Base-by-base conservation (phyloP, 768 basidiomycete species). In the Suillus subalutaceus region DNA sequence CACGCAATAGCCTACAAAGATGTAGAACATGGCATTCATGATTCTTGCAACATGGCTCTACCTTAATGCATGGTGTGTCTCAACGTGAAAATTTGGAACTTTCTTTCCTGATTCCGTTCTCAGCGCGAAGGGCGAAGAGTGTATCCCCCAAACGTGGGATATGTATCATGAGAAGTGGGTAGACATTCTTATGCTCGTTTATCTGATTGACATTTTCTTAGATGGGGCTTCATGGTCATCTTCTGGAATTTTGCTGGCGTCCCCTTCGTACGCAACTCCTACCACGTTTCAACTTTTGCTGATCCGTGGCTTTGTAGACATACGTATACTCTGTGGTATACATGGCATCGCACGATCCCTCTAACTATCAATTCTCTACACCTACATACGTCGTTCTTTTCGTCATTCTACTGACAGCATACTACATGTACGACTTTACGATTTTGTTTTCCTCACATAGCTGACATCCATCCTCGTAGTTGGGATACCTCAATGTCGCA, bases 281-380 rank as follows among this genome's bases (percentile, higher is more conserved):
- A 13, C 10, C 32, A 40, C 16, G 1, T 55, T 23, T 20, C 18
- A 50, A 32, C n/a, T 41, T 56, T 38, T 23, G 30, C n/a, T 40
- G 62, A 43, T 53, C 57, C 32, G 10, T 57, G 3, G 26, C 40
- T 55, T 35, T 66, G 67, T 66, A 93, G 91, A 96, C 96, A 53
- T 99, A 99, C 75, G 93, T 93, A 69, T 99, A 98, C 84, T 96
- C 97, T 13, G 92, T 96, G 62, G 90, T 99, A 62, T 98, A 96
- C 83, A 98, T 99, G 93, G 91, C 93, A n/a, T 90, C 93, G 5
- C 92, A 94, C 77, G 89, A 97, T 66, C 93, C 96, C 3, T 85
- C 88, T 20, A 87, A 86, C 67, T 99, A 99, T 81, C 86, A 83
- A 46, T 98, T 96, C 84, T 90, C 94, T 6, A 92, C 90, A 6